These are phyloP conservation scores for Rosa persica DNA, from an alignment of 306 rosid species.

Conservation along the genomic window DNA sequence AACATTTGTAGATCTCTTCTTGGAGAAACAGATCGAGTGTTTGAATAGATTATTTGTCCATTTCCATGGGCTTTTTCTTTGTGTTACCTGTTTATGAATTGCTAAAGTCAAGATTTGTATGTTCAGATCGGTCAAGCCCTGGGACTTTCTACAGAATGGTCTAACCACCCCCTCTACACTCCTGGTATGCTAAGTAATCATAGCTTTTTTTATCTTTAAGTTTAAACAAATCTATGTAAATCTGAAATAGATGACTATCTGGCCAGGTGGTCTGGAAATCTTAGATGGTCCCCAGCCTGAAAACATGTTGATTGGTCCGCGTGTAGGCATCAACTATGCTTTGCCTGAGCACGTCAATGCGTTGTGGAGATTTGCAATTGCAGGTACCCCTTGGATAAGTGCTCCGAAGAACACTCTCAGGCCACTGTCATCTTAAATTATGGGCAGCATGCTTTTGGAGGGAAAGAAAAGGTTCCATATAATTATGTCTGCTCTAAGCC, in stretches of 20 bases:
- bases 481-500: background rate
- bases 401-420: conserved; percentile 83
- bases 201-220: conserved; percentile 1
- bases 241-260: conserved; percentile 20
- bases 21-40: background rate
- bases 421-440: conserved; percentile 29
- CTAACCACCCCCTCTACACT: conserved; percentile 71
- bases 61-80: background rate
- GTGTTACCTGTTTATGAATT: background rate
- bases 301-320: conserved; percentile 75
- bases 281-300: conserved; percentile 80
- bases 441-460: background rate
- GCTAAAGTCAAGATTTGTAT: background rate
- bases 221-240: background rate
- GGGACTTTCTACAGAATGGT: conserved; percentile 91
- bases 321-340: conserved; percentile 85
- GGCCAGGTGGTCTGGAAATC: conserved; percentile 80
- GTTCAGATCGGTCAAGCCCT: conserved; percentile 86
- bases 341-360: conserved; percentile 76
- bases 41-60: background rate
- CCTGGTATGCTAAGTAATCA: conserved; percentile 52
- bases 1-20: background rate
- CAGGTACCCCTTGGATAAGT: conserved; percentile 91
- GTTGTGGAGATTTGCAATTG: conserved; percentile 89
- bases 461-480: background rate